A percentile compares a stretch with the other conserved stretches of the same genome.
These are phyloP conservation scores for Didymella lethalis DNA, from an alignment of 2,329 filamentous ascomycete species.

Conservation along the genomic window DNA sequence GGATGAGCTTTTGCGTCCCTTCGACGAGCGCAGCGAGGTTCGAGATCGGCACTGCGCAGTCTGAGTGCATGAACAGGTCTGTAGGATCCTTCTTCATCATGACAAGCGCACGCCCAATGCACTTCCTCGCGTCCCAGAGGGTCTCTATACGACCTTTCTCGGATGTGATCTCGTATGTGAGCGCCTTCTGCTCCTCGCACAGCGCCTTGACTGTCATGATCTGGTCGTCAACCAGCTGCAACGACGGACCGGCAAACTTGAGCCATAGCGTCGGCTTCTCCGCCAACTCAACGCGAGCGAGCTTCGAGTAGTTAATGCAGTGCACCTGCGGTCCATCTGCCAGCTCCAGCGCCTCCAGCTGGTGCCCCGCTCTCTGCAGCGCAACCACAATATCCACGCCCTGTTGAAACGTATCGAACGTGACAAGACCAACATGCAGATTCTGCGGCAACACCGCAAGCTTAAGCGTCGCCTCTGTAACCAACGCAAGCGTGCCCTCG, in stretches of 20 bases:
- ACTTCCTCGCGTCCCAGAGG: slow-evolving; percentile 77
- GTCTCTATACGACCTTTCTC: slow-evolving; percentile 67
- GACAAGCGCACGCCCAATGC: slow-evolving; percentile 74
- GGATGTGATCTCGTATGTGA: slow-evolving; percentile 70
- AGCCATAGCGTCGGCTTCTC: slow-evolving; percentile 76
- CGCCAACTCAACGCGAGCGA: slow-evolving; percentile 64
- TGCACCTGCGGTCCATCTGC: slow-evolving; percentile 86
- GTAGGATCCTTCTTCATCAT: slow-evolving; percentile 65
- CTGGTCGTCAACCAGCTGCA: slow-evolving; percentile 75
- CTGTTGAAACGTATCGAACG: slow-evolving; percentile 68
- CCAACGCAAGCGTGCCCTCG: slow-evolving; percentile 88
- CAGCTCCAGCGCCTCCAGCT: slow-evolving; percentile 88
- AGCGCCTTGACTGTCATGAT: slow-evolving; percentile 69
- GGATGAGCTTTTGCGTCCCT: slow-evolving; percentile 72
- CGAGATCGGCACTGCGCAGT: slow-evolving; percentile 79
- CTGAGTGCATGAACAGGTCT: slow-evolving; percentile 74
- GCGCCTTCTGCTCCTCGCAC: slow-evolving; percentile 63
- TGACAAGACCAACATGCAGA: slow-evolving; percentile 77
- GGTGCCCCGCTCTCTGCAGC: slow-evolving; percentile 78
- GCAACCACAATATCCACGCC: slow-evolving; percentile 79
- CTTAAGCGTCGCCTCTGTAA: slow-evolving; percentile 89
- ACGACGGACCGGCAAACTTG: slow-evolving; percentile 71
- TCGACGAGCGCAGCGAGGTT: slow-evolving; percentile 75
- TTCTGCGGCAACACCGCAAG: slow-evolving; percentile 78
- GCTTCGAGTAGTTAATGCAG: slow-evolving; percentile 69